Base-by-base conservation (phyloP, 306 rosid species). In the Glycine latifolia region DNA sequence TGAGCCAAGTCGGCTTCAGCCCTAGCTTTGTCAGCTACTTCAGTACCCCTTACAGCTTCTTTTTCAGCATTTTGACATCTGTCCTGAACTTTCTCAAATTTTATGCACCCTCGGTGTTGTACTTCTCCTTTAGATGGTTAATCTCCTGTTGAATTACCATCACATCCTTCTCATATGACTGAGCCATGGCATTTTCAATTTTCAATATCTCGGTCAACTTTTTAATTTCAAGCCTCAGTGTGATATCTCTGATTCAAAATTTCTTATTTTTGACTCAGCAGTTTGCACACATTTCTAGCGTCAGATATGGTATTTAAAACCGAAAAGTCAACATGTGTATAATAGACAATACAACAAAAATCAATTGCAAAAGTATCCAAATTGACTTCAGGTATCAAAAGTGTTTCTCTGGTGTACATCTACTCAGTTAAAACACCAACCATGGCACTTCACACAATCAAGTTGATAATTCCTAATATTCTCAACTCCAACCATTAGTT, bases 11-110 rank as follows among this genome's bases (percentile, higher is more conserved):
- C 90, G 61, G 92, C 89, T 71, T 91, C 94, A 48, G 86, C 87
- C 70, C 93, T 79, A 66, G 94, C 97, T 84, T 77, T 93, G 79
- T 93, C 93, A 63, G 97, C 97, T 67, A 91, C 87, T 76, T 85
- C 92, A 85, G 87, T 85, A 31, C 91, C 96, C 82, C 92, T 86
- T 58, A 82, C 87, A 71, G 94, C 92, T 73, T 90, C 94, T 59
- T 79, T 87, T 82, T 91, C 96, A 14, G 93, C 94, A 76, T 75
- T 80, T 84, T 80, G 85, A 81, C 92, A 91, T 85, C 92, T 87
- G 81, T 86, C 89, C 82, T 89, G 89, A 48, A 91, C 86, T 81
- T 91, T 97, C 15, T 90, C 93, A 80, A 90, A 88, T 85, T 90
- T 84, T 58, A 70, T 82, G 79, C 88, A 90, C 71, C n/a, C n/a